Base-by-base conservation (phyloP, 202 grass and related monocot genomes). In the Dendrocalamus latiflorus region DNA sequence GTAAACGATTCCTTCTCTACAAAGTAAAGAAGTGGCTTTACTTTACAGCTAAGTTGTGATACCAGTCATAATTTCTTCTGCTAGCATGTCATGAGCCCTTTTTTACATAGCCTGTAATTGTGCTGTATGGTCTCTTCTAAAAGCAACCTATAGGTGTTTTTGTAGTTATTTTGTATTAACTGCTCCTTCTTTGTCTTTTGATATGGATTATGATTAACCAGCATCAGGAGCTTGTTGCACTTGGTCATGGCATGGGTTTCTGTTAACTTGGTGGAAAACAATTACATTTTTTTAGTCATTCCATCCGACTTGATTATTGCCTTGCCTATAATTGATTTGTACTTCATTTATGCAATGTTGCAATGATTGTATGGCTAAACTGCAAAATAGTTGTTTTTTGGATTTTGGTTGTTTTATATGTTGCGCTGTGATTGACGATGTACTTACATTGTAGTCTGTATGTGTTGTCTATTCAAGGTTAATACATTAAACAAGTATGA, bases 31-130 rank as follows among this genome's bases (percentile, higher is more conserved):
- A 43, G 41, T 48, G 18, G 5, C 67, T 83, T 86, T 74, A 55
- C 60, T 86, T 89, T 68, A 44, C 74, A 78, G 61, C 48, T 78
- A 86, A 90, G 60, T 54, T 68, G 21, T n/a, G 58, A 61, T 16
- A 82, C 26, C 1, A 24, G 33, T 50, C 6, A 78, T 72, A 42
- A 3, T 20, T 26, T 61, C 22, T 16, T 86, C 26, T 42, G 5
- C 66, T 68, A 77, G 57, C 56, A 49, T 17, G 16, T 49, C 56
- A 49, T 17, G 16, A 33, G 56, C 4, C 9, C 3, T 6, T 41
- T 81, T 84, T 49, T 17, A 15, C 20, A 30, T 39, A 65, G 16
- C 24, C 16, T 85, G 24, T 72, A 58, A 21, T 55, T 25, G 17
- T 71, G n/a, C 7, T 50, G 41, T 36, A 14, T 16, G 54, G 3